phyloP scores from a whole-genome alignment of 805 yeast species.

The Ogataea neopini region DNA sequence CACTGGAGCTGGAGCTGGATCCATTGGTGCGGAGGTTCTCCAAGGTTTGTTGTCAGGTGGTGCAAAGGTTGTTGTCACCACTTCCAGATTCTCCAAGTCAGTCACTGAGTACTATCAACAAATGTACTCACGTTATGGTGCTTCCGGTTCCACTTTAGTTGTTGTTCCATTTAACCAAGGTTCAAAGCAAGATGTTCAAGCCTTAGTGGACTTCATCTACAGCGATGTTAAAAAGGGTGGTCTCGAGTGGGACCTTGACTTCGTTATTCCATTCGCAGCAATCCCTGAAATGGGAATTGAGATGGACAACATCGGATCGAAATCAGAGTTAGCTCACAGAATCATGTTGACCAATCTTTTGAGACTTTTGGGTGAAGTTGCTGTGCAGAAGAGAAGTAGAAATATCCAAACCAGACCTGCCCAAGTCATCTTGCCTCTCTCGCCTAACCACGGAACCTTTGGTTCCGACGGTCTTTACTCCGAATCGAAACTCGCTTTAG shows the following conservation, averaged over 20 bases:
- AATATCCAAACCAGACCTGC: conserved; percentile 96
- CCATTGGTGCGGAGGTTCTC: conserved; percentile 95
- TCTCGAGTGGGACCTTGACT: conserved; percentile 97
- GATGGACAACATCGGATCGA: conserved; percentile 87
- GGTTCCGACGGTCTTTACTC: conserved; percentile 98
- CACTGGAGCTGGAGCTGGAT: conserved; percentile 99
- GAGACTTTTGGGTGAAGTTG: conserved; percentile 89
- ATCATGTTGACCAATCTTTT: conserved; percentile 95
- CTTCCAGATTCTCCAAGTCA: conserved; percentile 90
- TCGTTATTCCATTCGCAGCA: conserved; percentile 96
- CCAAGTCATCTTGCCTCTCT: conserved; percentile 92
- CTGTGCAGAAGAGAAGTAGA: conserved; percentile 73
- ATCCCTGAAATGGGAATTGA: conserved; percentile 99
- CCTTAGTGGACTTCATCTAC: conserved; percentile 82
- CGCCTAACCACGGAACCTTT: conserved; percentile 99
- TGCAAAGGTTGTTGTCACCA: conserved; percentile 94
- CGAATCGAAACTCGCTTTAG: conserved; percentile 93
- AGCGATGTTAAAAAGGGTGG: conserved; percentile 83
- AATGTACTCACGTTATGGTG: conserved; percentile 90
- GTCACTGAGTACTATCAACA: conserved; percentile 96
- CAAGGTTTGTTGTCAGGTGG: conserved; percentile 97
- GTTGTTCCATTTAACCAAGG: conserved; percentile 99
- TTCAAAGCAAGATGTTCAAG: conserved; percentile 89
- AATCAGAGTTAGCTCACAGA: conserved; percentile 97
- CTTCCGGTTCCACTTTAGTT: conserved; percentile 85